Conservation (phyloP, 352 stramenopile species). For the Phytophthora tentaculata region DNA sequence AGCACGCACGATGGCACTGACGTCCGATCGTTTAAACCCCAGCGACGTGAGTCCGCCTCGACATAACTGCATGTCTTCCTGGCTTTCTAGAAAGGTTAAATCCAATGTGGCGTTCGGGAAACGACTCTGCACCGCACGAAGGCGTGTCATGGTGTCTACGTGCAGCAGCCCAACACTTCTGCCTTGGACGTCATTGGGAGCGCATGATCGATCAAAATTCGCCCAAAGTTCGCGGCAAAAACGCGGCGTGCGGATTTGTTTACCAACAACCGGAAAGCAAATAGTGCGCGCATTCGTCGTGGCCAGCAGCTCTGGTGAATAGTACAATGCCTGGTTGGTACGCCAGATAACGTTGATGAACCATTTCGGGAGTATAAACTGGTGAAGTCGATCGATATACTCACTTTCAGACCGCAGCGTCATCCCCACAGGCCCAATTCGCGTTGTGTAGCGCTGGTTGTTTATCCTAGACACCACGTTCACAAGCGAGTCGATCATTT, state of each 20-base stretch:
- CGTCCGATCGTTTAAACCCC: constrained; percentile 28
- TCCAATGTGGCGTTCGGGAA: constrained; percentile 32
- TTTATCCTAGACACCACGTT: constrained; percentile 13
- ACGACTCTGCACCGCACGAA: constrained; percentile 16
- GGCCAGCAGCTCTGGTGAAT: constrained; percentile 27
- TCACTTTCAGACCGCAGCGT: constrained; percentile 28
- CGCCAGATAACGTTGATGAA: constrained; percentile 42
- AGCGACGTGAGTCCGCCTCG: constrained; percentile 20
- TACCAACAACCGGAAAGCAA: constrained; percentile 27
- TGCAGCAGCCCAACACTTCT: constrained; percentile 18
- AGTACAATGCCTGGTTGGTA: constrained; percentile 45
- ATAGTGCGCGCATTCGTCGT: constrained; percentile 3
- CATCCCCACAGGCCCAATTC: constrained; percentile 6
- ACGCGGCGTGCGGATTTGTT: neutral
- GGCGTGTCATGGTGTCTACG: constrained; percentile 26
- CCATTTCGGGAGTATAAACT: constrained; percentile 43
- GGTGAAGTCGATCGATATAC: constrained; percentile 52
- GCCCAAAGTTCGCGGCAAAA: constrained; percentile 36
- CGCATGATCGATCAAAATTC: constrained; percentile 34
- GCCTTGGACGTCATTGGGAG: constrained; percentile 6
- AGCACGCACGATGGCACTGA: constrained; percentile 32
- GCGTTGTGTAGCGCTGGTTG: too few relatives aligned
- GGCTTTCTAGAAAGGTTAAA: constrained; percentile 32
- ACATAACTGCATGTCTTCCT: constrained; percentile 35
- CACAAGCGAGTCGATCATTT: constrained; percentile 45